Percentiles rank a stretch among this genome's conserved stretches.
These are phyloP conservation scores for Trichoderma pleuroti DNA, from an alignment of 2,329 filamentous ascomycete genomes.

Conservation along the genomic window DNA sequence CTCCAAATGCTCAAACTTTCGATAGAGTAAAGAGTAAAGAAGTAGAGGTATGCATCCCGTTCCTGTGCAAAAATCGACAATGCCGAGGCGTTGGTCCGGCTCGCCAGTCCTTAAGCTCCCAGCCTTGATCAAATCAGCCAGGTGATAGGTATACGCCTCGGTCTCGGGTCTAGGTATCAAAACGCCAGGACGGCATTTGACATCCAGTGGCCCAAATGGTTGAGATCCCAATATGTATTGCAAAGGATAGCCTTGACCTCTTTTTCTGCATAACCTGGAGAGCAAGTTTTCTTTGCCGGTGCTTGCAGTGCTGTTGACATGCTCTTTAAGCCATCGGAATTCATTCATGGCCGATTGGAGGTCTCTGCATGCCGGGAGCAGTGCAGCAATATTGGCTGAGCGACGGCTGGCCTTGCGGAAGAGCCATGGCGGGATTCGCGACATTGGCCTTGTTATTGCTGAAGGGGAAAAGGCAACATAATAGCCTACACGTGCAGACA, in stretches of 20 bases:
- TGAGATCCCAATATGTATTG: constrained; percentile 89
- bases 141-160: constrained; percentile 60
- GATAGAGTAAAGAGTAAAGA: constrained; percentile 59
- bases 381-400: constrained; percentile 53
- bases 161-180: constrained; percentile 82
- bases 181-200: constrained; percentile 72
- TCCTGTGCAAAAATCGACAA: constrained; percentile 87
- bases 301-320: constrained; percentile 40
- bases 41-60: constrained; percentile 85
- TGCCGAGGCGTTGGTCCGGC: constrained; percentile 41
- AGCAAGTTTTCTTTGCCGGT: constrained; percentile 28
- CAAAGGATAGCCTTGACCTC: constrained; percentile 66
- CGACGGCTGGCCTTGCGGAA: constrained; percentile 51
- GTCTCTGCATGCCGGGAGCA: constrained; percentile 63
- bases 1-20: constrained; percentile 40
- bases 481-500: too few relatives aligned
- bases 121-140: constrained; percentile 46
- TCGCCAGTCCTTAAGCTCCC: constrained; percentile 18
- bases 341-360: constrained; percentile 63
- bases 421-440: constrained; percentile 58
- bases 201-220: constrained; percentile 80
- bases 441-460: constrained; percentile 42
- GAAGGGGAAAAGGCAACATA: neutral
- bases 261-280: constrained; percentile 43
- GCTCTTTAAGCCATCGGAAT: constrained; percentile 67